phyloP scores from a whole-genome alignment of 352 stramenopile genomes.

The Halophytophthora polymorphica region DNA sequence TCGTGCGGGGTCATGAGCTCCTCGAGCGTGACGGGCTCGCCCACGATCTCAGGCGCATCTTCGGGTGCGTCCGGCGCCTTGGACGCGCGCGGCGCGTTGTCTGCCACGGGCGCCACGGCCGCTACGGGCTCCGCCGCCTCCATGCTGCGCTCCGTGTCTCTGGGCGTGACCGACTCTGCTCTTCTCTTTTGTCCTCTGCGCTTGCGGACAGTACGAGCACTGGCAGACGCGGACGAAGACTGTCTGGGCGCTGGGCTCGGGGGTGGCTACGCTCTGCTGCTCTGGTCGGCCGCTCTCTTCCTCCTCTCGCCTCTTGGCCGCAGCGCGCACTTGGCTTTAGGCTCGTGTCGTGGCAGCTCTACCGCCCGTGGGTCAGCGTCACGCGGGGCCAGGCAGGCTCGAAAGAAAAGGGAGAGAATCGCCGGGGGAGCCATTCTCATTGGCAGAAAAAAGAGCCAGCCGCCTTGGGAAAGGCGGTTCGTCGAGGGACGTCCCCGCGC shows the following conservation, averaged over 20 bases:
- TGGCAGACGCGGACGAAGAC: too few relatives aligned
- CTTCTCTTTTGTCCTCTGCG: not conserved
- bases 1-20: slow-evolving; percentile 13
- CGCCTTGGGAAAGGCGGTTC: not conserved
- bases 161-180: not conserved
- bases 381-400: slow-evolving; percentile 18
- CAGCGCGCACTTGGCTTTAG: not conserved
- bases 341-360: not conserved
- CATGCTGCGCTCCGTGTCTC: not conserved
- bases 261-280: too few relatives aligned
- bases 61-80: slow-evolving; percentile 22
- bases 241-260: too few relatives aligned
- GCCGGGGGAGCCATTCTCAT: slow-evolving; percentile 35
- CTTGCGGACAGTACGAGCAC: too few relatives aligned
- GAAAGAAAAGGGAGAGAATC: slow-evolving; percentile 13
- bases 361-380: slow-evolving; percentile 1
- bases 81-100: slow-evolving; percentile 17
- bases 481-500: too few relatives aligned
- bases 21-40: slow-evolving; percentile 27
- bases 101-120: slow-evolving; percentile 8
- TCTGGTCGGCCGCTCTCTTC: too few relatives aligned
- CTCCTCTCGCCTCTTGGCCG: slow-evolving; percentile 1
- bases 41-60: slow-evolving; percentile 28
- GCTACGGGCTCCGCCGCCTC: slow-evolving; percentile 1
- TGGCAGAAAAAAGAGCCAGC: slow-evolving; percentile 51